Evolutionary conservation across 2,329 filamentous ascomycete species (phyloP), one percentile per base, ranked within the genome.

Genomic region (Cercospora sojina): DNA sequence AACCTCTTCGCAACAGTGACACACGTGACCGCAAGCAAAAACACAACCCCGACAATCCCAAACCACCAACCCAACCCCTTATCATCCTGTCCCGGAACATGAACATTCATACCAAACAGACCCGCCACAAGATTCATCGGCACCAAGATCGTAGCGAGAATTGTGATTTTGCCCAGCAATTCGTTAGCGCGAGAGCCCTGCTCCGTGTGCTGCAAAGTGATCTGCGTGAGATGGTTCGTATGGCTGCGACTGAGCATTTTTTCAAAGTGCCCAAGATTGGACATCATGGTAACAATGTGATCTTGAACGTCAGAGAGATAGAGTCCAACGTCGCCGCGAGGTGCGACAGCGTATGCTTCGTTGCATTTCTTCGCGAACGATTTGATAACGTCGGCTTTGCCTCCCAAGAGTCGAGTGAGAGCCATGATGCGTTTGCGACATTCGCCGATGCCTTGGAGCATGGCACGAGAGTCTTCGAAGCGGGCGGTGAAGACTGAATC

Each of bases 211-310:
- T 96, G 92, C 73, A 98, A 93, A 43, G 91, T 94, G 69, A 98
- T 87, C 77, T 97, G 95, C 1, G 95, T 94, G 41, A 99, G 86
- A 77, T 99, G 98, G 79, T 98, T 99, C 83, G 91, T 92, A 82
- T 99, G 95, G 2, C 91, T 91, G 23, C 95, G 90, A 29, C 91
- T 93, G 59, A 99, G 86, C 86, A 99, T 97, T 84, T 98, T 98
- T 79, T 99, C 95, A 73, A 97, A 97, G 78, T 99, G 95, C 0
- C 88, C 88, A 73, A 99, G 80, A 79, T 96, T 99, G 72, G 91
- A 95, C 86, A 97, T 96, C 94, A 98, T 98, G 55, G 95, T 99
- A 67, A 99, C 92, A 62, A 99, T 94, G 85, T 99, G 95, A 80
- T 99, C 95, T 80, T 99, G 95, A 70, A 99, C 97, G 80, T 99